Percentiles rank a stretch among this genome's conserved stretches.
Evolutionary conservation across 2,329 filamentous ascomycete species (phyloP).

Genomic region (Monilinia fructicola): DNA sequence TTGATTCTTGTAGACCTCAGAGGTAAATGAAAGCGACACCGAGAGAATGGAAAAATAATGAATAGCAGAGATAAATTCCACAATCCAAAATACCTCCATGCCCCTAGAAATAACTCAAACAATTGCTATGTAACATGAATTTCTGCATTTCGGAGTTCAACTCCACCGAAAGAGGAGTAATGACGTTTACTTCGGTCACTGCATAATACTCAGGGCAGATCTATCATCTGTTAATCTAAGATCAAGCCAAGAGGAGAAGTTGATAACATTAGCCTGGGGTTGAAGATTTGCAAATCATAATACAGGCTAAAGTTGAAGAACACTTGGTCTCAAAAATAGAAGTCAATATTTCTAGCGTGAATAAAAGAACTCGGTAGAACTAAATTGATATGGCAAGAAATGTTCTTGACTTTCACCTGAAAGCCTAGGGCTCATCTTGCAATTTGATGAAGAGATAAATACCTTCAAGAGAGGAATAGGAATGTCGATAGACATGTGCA

Average conservation of each 20-base stretch:
- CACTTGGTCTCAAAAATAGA: not conserved
- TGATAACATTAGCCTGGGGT: not conserved
- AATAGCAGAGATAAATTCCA: not conserved
- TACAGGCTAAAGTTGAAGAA: slow-evolving; percentile 7
- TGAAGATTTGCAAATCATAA: not conserved
- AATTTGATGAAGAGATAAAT: not conserved
- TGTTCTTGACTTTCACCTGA: not conserved
- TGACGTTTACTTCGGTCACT: not conserved
- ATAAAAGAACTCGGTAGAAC: not conserved
- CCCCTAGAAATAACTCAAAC: not conserved
- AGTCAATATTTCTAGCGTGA: not conserved
- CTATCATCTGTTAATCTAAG: not conserved
- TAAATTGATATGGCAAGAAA: not conserved
- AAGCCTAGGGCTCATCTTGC: not conserved
- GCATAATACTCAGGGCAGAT: not conserved
- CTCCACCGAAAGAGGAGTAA: slow-evolving; percentile 14
- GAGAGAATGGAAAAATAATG: not conserved
- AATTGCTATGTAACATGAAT: not conserved
- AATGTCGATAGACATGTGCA: not conserved
- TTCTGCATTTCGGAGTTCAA: slow-evolving; percentile 2
- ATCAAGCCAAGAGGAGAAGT: not conserved
- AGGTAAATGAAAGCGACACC: not conserved
- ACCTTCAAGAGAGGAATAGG: not conserved
- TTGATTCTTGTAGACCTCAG: not conserved
- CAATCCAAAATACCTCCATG: not conserved